phyloP scores from a whole-genome alignment of 345 rosid genomes.

The Populus simonii region DNA sequence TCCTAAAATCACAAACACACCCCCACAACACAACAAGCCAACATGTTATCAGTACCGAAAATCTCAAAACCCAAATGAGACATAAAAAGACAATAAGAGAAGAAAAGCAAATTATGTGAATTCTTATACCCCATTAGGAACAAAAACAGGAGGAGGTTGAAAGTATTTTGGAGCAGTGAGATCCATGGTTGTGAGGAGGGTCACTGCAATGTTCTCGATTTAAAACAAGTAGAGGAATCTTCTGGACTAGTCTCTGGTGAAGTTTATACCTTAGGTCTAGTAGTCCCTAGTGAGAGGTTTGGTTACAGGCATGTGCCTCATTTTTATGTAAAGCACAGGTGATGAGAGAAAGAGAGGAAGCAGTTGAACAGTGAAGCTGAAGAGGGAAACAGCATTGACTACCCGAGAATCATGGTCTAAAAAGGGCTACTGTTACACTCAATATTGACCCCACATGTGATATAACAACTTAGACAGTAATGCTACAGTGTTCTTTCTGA shows the following conservation, averaged over 20 bases:
- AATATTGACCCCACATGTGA: conserved; percentile 2
- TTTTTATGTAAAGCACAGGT: conserved; percentile 14
- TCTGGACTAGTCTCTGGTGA: background rate
- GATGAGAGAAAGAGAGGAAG: conserved; percentile 25
- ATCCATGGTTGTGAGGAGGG: conserved; percentile 38
- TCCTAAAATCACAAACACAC: conserved; percentile 32
- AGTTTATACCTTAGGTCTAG: background rate
- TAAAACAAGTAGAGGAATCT: background rate
- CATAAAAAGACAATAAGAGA: background rate
- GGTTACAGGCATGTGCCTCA: background rate
- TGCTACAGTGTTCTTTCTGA: background rate
- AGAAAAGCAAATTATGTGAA: background rate
- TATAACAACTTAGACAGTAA: background rate
- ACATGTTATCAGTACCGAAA: background rate
- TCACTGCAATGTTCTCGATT: background rate
- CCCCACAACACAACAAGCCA: background rate
- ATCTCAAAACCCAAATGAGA: background rate
- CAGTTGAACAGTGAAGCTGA: conserved; percentile 27
- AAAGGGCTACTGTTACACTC: conserved; percentile 8
- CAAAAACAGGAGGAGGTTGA: conserved; percentile 34
- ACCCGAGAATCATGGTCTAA: background rate
- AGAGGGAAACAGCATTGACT: conserved; percentile 26
- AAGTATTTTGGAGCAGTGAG: conserved; percentile 42
- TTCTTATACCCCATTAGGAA: conserved; percentile 35
- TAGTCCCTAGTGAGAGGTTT: background rate